phyloP scores from a whole-genome alignment of 768 basidiomycete genomes.

The Tulasnella sp. region DNA sequence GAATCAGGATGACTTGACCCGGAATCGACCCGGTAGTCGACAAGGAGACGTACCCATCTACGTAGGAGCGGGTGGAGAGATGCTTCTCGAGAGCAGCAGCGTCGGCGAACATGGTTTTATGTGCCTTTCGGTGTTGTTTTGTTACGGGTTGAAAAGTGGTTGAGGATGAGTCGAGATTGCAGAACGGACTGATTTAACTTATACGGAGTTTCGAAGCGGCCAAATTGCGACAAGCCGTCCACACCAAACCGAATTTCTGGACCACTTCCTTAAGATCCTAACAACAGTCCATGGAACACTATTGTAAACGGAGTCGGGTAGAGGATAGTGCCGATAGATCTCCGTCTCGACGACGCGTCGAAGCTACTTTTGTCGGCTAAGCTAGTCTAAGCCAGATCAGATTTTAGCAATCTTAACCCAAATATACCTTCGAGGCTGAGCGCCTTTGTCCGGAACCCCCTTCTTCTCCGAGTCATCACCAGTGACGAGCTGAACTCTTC shows the following conservation, averaged over 20 bases:
- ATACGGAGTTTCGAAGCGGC: neutral
- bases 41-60: constrained; percentile 65
- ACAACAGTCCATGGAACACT: no score
- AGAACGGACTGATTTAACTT: neutral
- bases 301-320: no score
- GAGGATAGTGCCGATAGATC: no score
- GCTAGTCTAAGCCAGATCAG: no score
- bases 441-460: no score
- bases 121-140: neutral
- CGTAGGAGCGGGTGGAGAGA: constrained; percentile 77
- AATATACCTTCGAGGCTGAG: no score
- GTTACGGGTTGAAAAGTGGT: neutral
- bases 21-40: neutral
- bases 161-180: neutral
- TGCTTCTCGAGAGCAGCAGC: constrained; percentile 61
- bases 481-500: no score
- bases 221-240: neutral
- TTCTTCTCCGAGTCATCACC: no score
- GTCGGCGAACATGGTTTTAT: constrained; percentile 22
- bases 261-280: no score
- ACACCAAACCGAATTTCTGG: neutral
- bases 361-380: no score
- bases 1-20: neutral
- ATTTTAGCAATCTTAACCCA: no score
- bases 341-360: no score